Base-by-base conservation (phyloP, 1,139 yeast genomes). In the Hemisphaericaspora lyxosophila region DNA sequence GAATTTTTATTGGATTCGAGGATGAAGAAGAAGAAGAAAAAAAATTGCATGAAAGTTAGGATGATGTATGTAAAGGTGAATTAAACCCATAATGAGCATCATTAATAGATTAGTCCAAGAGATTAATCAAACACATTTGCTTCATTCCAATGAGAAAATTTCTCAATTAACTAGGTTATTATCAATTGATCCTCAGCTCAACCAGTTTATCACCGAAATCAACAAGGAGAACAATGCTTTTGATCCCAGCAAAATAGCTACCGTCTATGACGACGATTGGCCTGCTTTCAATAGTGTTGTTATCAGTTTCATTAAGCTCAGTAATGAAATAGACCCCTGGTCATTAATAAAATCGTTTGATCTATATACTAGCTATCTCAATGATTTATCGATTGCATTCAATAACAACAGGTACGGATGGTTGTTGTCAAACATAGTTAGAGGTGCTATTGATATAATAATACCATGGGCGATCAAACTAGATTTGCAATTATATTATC, bases 71-170 rank as follows among this genome's bases (percentile, higher is more conserved):
- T n/a, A n/a, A n/a, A n/a, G n/a, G n/a, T n/a, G n/a, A n/a, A n/a
- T n/a, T n/a, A n/a, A n/a, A n/a, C n/a, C 23, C 23, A 19, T 29
- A n/a, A 33, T 33, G 34, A 28, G 84, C 92, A 1, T 90, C 83
- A 59, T 94, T 92, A 2, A 64, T 84, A 59, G 84, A 84, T 51
- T 82, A 84, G 7, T 80, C 90, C 22, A 85, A 85, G 44, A 41
- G 8, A 33, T 43, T 15, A 37, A 43, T 26, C 40, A 42, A 19
- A 35, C 39, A 6, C 33, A 35, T 18, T 35, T 24, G 8, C 35
- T 31, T 32, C 32, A 36, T 31, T 36, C 40, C 14, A 25, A 32
- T 18, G 19, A 24, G 4, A 34, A 39, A 28, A 39, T 43, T 6
- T 16, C 31, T 11, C 39, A 18, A 11, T 35, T 46, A 13, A 39